Conservation (phyloP, 441 rosid species). For the Pelargonium australe region DNA sequence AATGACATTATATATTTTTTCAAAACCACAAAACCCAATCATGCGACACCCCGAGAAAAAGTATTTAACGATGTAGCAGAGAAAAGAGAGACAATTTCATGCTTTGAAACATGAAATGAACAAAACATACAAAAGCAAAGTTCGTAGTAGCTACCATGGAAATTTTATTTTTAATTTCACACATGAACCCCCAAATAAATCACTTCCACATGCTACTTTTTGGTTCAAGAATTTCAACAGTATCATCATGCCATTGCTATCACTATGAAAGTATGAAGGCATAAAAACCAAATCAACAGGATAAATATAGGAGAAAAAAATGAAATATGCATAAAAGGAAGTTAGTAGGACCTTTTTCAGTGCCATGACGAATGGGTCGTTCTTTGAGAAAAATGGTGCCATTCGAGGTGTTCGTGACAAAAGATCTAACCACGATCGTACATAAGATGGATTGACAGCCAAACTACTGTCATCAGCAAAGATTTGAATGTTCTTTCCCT, state of each 20-base stretch:
- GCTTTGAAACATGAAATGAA: not conserved
- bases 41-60: not conserved
- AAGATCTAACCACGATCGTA: slow-evolving; percentile 73
- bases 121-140: not conserved
- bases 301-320: not conserved
- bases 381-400: slow-evolving; percentile 87
- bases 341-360: slow-evolving; percentile 54
- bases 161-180: not conserved
- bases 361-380: slow-evolving; percentile 73
- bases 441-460: slow-evolving; percentile 70
- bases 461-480: slow-evolving; percentile 81
- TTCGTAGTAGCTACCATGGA: not conserved
- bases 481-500: slow-evolving; percentile 64
- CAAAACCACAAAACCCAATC: not conserved
- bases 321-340: slow-evolving; percentile 6
- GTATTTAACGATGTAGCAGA: not conserved
- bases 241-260: not conserved
- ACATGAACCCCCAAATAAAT: not conserved
- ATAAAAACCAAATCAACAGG: not conserved
- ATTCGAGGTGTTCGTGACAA: slow-evolving; percentile 87
- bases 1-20: not conserved
- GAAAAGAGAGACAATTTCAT: not conserved
- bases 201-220: not conserved
- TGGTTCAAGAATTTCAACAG: not conserved
- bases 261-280: not conserved